Evolutionary conservation across 352 stramenopile genomes (phyloP).

Genomic region (Phytophthora syringae): DNA sequence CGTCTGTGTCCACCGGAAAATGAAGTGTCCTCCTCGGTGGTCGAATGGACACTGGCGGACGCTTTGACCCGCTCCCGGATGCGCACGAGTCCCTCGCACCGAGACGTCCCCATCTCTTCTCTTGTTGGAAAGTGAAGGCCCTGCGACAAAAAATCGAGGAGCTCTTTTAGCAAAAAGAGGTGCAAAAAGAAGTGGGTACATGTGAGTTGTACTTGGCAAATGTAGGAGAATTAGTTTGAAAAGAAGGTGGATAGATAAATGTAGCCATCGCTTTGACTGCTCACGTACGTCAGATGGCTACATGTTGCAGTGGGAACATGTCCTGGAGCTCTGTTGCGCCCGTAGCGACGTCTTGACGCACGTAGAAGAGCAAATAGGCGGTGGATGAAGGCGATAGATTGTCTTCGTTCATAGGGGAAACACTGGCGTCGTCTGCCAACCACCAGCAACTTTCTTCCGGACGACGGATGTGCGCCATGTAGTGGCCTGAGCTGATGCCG

Average conservation of each 20-base stretch:
- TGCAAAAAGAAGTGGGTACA: not conserved
- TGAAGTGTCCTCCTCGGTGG: constrained; percentile 11
- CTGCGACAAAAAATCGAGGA: no score
- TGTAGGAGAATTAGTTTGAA: constrained; percentile 15
- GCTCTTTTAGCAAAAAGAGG: not conserved
- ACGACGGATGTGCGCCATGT: constrained; percentile 73
- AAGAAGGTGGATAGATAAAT: constrained; percentile 1
- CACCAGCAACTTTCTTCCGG: constrained; percentile 76
- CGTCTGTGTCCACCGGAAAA: constrained; percentile 10
- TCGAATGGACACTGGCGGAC: constrained; percentile 14
- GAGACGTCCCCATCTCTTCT: constrained; percentile 22
- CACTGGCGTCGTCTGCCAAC: constrained; percentile 93
- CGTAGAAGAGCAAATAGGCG: constrained; percentile 81
- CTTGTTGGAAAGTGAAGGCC: no score
- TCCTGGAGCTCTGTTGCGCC: constrained; percentile 26
- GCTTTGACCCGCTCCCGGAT: constrained; percentile 41
- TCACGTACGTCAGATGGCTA: constrained; percentile 15
- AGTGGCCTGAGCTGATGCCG: constrained; percentile 93
- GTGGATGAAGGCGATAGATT: constrained; percentile 50
- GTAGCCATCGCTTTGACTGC: constrained; percentile 5
- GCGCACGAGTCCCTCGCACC: constrained; percentile 49
- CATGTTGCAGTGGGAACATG: constrained; percentile 38
- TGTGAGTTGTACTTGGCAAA: constrained; percentile 21
- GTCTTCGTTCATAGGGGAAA: constrained; percentile 23
- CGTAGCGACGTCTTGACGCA: constrained; percentile 54